These are phyloP conservation scores for Colletotrichum sp. DNA, from an alignment of 2,329 filamentous ascomycete genomes.

Conservation along the genomic window DNA sequence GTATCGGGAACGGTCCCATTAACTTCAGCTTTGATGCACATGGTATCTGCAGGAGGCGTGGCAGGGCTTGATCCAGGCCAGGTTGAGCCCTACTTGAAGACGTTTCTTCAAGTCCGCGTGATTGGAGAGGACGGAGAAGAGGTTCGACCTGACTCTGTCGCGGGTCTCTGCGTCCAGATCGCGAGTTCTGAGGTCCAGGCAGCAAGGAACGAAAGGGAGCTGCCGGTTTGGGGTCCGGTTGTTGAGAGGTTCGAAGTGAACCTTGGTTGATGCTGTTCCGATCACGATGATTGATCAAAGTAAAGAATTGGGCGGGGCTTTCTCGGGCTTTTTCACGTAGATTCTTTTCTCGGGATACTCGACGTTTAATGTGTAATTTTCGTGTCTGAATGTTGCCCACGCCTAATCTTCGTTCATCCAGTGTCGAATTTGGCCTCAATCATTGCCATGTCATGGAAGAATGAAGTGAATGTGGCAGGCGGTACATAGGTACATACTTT, in stretches of 20 bases:
- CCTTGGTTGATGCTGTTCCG: background rate
- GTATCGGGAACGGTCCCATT: slow-evolving; percentile 57
- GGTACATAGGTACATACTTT: background rate
- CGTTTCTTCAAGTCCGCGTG: slow-evolving; percentile 39
- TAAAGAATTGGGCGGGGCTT: background rate
- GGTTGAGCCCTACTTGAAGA: slow-evolving; percentile 46
- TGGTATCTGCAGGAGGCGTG: slow-evolving; percentile 42
- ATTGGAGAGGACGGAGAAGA: slow-evolving; percentile 30
- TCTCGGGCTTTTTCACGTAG: background rate
- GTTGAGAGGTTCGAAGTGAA: slow-evolving; percentile 21
- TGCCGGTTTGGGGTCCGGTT: slow-evolving; percentile 41
- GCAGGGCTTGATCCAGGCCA: slow-evolving; percentile 37
- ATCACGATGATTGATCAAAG: background rate
- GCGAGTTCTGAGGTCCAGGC: slow-evolving; percentile 41
- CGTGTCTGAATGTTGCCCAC: background rate
- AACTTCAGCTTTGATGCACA: slow-evolving; percentile 51
- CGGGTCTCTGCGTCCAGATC: slow-evolving; percentile 39
- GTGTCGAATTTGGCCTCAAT: background rate
- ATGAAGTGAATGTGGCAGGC: background rate
- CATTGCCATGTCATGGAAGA: background rate
- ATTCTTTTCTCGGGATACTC: background rate
- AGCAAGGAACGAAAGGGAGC: slow-evolving; percentile 33
- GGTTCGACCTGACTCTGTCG: slow-evolving; percentile 30
- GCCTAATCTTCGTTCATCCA: background rate
- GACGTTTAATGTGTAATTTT: background rate